phyloP scores from a whole-genome alignment of 176 grass and related monocot species.

The Triticum urartu region DNA sequence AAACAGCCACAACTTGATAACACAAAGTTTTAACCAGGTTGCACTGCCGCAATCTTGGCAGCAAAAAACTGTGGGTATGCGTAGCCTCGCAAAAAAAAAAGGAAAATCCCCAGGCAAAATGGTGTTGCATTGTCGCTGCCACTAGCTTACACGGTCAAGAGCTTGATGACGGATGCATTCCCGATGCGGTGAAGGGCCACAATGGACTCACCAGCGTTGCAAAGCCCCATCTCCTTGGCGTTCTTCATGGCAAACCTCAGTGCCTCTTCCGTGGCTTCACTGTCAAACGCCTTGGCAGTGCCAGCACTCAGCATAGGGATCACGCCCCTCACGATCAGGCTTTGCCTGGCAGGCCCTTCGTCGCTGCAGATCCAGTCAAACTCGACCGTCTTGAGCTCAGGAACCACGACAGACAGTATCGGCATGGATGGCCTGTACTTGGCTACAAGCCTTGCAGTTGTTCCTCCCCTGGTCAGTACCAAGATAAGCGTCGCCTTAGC shows the following conservation, averaged over 20 bases:
- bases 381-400: conserved; percentile 65
- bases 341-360: conserved; percentile 71
- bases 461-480: conserved; percentile 76
- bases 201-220: conserved; percentile 60
- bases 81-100: conserved; percentile 31
- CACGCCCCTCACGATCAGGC: conserved; percentile 72
- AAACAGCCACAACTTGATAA: conserved; percentile 27
- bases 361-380: conserved; percentile 79
- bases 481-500: conserved; percentile 64
- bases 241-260: conserved; percentile 51
- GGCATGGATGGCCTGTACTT: conserved; percentile 81
- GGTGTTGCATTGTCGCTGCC: neutral
- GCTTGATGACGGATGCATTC: conserved; percentile 76
- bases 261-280: conserved; percentile 65
- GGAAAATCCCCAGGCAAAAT: conserved; percentile 15
- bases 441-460: conserved; percentile 74
- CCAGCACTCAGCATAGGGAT: conserved; percentile 74
- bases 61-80: conserved; percentile 10
- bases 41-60: conserved; percentile 23
- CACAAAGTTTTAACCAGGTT: neutral
- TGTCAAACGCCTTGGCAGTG: conserved; percentile 66
- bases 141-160: conserved; percentile 51
- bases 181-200: conserved; percentile 73
- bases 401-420: conserved; percentile 79
- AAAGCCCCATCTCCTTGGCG: conserved; percentile 48